phyloP scores from a whole-genome alignment of 2,329 filamentous ascomycete genomes.

The Fusarium continuum region DNA sequence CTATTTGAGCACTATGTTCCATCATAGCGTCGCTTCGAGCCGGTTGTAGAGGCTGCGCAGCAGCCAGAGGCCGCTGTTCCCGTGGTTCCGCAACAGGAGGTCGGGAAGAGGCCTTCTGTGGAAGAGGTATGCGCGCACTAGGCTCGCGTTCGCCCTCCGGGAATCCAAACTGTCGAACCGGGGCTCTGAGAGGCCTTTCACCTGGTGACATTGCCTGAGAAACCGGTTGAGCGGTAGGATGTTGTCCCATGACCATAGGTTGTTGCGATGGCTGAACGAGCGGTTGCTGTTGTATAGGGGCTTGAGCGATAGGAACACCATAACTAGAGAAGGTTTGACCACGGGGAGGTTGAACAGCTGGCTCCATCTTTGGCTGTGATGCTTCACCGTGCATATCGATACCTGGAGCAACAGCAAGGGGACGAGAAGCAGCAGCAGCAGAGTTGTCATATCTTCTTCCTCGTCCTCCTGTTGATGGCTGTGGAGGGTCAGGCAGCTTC shows the following conservation, averaged over 20 bases:
- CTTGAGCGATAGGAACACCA: constrained; percentile 58
- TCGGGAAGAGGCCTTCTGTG: constrained; percentile 51
- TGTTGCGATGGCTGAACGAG: constrained; percentile 43
- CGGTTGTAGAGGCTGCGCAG: constrained; percentile 49
- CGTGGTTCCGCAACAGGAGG: constrained; percentile 47
- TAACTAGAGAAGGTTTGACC: constrained; percentile 55
- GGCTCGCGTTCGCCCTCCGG: constrained; percentile 51
- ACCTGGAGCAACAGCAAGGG: constrained; percentile 59
- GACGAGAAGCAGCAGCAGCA: constrained; percentile 46
- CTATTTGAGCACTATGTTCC: constrained; percentile 42
- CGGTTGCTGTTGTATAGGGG: constrained; percentile 47
- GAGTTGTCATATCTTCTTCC: constrained; percentile 61
- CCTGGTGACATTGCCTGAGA: constrained; percentile 59
- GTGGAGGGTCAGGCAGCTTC: constrained; percentile 67
- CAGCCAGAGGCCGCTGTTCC: constrained; percentile 48
- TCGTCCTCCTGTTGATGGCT: constrained; percentile 59
- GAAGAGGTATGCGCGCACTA: constrained; percentile 51
- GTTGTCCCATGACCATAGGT: constrained; percentile 48
- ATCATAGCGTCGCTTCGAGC: constrained; percentile 48
- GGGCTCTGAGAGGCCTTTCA: constrained; percentile 55
- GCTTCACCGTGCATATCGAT: constrained; percentile 57
- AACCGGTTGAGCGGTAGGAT: constrained; percentile 50
- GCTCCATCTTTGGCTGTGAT: constrained; percentile 57
- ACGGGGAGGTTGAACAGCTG: constrained; percentile 45
- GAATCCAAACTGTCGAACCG: constrained; percentile 55